Conservation (phyloP, 768 basidiomycete genomes). For the Naganishia vishniacii region DNA sequence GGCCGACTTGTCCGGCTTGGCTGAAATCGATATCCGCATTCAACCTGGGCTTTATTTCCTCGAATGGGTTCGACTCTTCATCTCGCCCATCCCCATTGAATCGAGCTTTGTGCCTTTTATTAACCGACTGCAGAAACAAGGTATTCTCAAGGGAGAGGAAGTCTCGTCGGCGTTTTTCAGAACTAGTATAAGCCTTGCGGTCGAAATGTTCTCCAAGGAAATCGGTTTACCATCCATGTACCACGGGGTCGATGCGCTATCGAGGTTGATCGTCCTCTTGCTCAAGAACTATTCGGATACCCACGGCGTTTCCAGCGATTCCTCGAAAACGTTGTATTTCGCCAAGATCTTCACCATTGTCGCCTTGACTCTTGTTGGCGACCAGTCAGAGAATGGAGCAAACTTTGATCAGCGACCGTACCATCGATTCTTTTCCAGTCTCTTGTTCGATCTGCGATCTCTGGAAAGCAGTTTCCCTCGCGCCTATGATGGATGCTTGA, state of each 20-base stretch:
- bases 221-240: conserved; percentile 64
- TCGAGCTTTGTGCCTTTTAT: conserved; percentile 94
- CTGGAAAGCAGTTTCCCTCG: conserved; percentile 79
- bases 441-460: conserved; percentile 81
- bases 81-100: conserved; percentile 76
- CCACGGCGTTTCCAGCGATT: conserved; percentile 77
- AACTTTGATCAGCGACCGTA: conserved; percentile 96
- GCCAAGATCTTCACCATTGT: conserved; percentile 97
- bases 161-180: conserved; percentile 97
- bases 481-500: conserved; percentile 69
- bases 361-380: conserved; percentile 86
- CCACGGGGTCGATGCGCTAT: conserved; percentile 91
- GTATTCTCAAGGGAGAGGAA: conserved; percentile 91
- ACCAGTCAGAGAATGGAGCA: conserved; percentile 87
- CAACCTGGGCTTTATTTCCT: conserved; percentile 43
- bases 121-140: conserved; percentile 93
- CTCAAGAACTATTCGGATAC: conserved; percentile 99
- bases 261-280: conserved; percentile 89
- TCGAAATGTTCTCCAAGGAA: conserved; percentile 65
- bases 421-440: conserved; percentile 95
- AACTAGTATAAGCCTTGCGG: conserved; percentile 89
- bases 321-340: conserved; percentile 91
- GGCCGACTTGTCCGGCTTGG: conserved; percentile 7
- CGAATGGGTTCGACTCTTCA: conserved; percentile 91
- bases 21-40: conserved; percentile 15